Conservation (phyloP, 2,329 filamentous ascomycete species). For the Claviceps sp. region DNA sequence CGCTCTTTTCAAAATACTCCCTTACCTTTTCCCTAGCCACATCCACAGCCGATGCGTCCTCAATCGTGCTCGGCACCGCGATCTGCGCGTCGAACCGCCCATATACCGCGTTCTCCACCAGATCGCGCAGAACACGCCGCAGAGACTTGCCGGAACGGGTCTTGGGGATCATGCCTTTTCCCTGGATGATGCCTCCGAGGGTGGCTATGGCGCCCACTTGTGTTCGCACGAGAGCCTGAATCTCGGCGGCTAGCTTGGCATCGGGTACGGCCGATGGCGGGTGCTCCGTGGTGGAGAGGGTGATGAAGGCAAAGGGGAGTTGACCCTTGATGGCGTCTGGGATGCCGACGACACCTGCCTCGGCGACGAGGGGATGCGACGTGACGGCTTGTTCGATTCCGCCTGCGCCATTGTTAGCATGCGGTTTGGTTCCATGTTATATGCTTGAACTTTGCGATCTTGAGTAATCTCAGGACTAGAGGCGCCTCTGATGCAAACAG, state of each 20-base stretch:
- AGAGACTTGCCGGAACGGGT: slow-evolving; percentile 88
- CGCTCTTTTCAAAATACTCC: slow-evolving; percentile 56
- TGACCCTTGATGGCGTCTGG: slow-evolving; percentile 82
- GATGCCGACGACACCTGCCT: slow-evolving; percentile 76
- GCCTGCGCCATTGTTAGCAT: slow-evolving; percentile 31
- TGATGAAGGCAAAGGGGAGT: slow-evolving; percentile 81
- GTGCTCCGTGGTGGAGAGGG: slow-evolving; percentile 32
- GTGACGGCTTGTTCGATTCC: slow-evolving; percentile 85
- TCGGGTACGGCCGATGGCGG: slow-evolving; percentile 37
- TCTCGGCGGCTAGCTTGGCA: slow-evolving; percentile 36
- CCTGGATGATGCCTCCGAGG: slow-evolving; percentile 75
- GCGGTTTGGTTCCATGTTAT: not conserved
- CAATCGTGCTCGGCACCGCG: slow-evolving; percentile 68
- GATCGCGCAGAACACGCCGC: slow-evolving; percentile 64
- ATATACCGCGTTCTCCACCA: slow-evolving; percentile 69
- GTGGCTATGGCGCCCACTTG: slow-evolving; percentile 82
- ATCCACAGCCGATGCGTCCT: slow-evolving; percentile 62
- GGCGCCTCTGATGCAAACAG: too few species aligned
- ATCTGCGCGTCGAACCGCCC: slow-evolving; percentile 62
- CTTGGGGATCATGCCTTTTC: slow-evolving; percentile 78
- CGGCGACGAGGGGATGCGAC: slow-evolving; percentile 63
- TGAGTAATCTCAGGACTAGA: too few species aligned
- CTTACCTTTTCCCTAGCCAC: slow-evolving; percentile 57
- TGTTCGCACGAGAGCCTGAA: slow-evolving; percentile 58
- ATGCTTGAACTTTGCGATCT: too few species aligned